Percentiles rank a stretch among this genome's conserved stretches.
phyloP scores from a whole-genome alignment of 106 monocot species.

The Chionographis japonica region DNA sequence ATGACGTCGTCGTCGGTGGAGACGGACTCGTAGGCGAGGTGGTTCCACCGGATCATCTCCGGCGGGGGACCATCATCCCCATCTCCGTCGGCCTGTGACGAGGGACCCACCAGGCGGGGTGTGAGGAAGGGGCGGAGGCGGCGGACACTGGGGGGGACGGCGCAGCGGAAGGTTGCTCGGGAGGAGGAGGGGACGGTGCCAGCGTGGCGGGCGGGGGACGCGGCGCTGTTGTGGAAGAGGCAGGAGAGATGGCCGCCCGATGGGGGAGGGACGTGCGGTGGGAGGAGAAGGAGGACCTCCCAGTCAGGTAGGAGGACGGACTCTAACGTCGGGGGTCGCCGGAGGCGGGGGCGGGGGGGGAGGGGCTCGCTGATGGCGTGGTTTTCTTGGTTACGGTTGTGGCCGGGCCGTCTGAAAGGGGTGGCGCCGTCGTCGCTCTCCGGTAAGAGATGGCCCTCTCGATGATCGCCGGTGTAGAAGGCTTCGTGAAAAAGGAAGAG shows the following conservation, averaged over 20 bases:
- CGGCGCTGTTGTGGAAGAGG: slow-evolving; percentile 38
- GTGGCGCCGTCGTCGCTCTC: neutral
- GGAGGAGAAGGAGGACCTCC: slow-evolving; percentile 50
- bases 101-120: slow-evolving; percentile 17
- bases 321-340: neutral
- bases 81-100: neutral
- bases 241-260: slow-evolving; percentile 23
- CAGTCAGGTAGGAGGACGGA: slow-evolving; percentile 68
- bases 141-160: slow-evolving; percentile 28
- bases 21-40: slow-evolving; percentile 55
- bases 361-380: slow-evolving; percentile 3
- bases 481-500: neutral
- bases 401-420: neutral
- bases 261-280: neutral
- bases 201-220: slow-evolving; percentile 29
- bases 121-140: slow-evolving; percentile 24
- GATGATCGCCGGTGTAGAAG: neutral
- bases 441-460: neutral
- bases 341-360: neutral
- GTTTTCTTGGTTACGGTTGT: neutral
- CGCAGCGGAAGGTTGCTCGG: slow-evolving; percentile 30
- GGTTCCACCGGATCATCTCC: slow-evolving; percentile 43
- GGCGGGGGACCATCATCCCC: neutral
- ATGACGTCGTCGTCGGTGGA: slow-evolving; percentile 54
- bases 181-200: slow-evolving; percentile 24